Percentiles rank a stretch among this genome's conserved stretches.
Conservation (phyloP, 2,329 filamentous ascomycete genomes). For the Torrubiellomyces zombiae region DNA sequence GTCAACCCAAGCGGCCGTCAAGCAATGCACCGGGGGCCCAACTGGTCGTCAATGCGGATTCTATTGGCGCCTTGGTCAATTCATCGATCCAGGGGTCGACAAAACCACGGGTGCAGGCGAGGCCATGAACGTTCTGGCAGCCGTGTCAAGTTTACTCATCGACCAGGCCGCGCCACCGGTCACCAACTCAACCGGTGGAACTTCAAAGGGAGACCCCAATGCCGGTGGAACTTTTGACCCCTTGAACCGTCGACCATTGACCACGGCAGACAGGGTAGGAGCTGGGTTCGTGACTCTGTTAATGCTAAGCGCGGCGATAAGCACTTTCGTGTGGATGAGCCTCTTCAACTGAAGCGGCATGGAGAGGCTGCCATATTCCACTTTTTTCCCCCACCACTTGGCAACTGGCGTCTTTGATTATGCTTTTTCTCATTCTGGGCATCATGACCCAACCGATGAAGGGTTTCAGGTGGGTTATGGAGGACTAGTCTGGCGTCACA, state of each 20-base stretch:
- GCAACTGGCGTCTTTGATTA: too few relatives aligned
- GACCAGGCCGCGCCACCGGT: slow-evolving; percentile 21
- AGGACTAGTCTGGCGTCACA: too few relatives aligned
- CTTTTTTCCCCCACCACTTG: too few relatives aligned
- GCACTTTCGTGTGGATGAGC: slow-evolving; percentile 35
- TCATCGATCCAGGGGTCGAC: slow-evolving; percentile 28
- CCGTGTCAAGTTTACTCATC: slow-evolving; percentile 34
- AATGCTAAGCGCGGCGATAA: slow-evolving; percentile 21
- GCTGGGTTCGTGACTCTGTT: slow-evolving; percentile 31
- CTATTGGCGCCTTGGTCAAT: slow-evolving; percentile 36
- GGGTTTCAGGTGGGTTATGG: too few relatives aligned
- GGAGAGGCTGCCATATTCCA: too few relatives aligned
- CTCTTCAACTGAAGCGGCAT: too few relatives aligned
- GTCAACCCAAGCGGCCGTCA: slow-evolving; percentile 42
- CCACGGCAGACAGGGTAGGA: slow-evolving; percentile 27
- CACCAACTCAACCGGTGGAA: slow-evolving; percentile 33
- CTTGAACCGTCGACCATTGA: slow-evolving; percentile 17
- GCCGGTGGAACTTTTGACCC: slow-evolving; percentile 20
- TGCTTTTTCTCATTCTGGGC: too few relatives aligned
- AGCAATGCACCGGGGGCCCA: slow-evolving; percentile 43
- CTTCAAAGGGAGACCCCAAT: slow-evolving; percentile 23
- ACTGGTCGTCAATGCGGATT: slow-evolving; percentile 46
- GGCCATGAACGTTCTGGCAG: slow-evolving; percentile 38
- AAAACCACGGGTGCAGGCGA: slow-evolving; percentile 41
- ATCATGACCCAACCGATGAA: too few relatives aligned